Evolutionary conservation across 2,329 filamentous ascomycete genomes (phyloP).

Genomic region (Diaporthe sp.): DNA sequence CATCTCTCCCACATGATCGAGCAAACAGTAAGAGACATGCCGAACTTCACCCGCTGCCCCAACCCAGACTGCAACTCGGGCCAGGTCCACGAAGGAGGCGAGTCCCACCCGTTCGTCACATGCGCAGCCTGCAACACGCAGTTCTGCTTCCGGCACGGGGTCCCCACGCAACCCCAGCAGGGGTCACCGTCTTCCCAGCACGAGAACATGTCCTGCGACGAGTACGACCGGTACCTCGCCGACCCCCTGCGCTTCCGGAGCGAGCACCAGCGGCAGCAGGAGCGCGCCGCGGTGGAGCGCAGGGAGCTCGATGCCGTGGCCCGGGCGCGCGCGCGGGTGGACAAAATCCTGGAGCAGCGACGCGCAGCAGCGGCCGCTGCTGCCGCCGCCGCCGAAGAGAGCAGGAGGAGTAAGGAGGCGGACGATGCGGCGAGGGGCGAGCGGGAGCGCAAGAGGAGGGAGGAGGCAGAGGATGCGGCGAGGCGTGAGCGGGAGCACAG

Average conservation of each 20-base stretch:
- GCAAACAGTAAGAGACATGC: constrained; percentile 48
- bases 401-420: neutral
- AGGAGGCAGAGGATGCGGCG: neutral
- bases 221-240: constrained; percentile 44
- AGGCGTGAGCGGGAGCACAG: neutral
- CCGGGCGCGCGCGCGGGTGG: constrained; percentile 58
- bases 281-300: constrained; percentile 48
- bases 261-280: constrained; percentile 52
- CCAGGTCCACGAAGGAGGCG: constrained; percentile 56
- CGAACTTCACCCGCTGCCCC: constrained; percentile 59
- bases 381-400: neutral
- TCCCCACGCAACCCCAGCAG: constrained; percentile 29
- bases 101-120: constrained; percentile 48
- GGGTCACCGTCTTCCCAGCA: constrained; percentile 40
- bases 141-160: constrained; percentile 49
- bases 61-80: constrained; percentile 56
- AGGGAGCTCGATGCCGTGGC: constrained; percentile 53
- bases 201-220: constrained; percentile 44
- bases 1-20: constrained; percentile 22
- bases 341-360: constrained; percentile 39
- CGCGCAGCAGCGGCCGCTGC: neutral
- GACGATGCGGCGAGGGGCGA: neutral
- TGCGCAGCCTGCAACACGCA: constrained; percentile 46
- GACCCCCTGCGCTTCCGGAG: constrained; percentile 40
- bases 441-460: neutral